Conservation (phyloP, 257 asterid species). For the Petunia secreta region DNA sequence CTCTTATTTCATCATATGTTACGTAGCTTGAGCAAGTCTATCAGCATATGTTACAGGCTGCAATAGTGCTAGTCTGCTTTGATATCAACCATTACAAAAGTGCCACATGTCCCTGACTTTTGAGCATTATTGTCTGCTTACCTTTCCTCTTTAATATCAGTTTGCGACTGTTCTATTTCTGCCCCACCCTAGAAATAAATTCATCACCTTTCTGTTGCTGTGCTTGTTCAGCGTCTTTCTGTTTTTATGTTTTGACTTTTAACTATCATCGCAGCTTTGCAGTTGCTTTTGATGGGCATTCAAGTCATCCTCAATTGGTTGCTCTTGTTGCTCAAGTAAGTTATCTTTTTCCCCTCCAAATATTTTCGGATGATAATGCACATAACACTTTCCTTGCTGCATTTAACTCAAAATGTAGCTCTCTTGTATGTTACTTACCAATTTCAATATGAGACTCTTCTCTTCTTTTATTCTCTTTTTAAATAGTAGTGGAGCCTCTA, state of each 20-base stretch:
- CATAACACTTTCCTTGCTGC: neutral
- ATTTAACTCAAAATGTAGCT: neutral
- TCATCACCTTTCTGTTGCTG: neutral
- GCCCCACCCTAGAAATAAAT: neutral
- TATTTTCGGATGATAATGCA: neutral
- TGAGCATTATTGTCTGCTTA: conserved; percentile 14
- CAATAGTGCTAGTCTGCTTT: neutral
- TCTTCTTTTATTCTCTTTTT: neutral
- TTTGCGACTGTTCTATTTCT: neutral
- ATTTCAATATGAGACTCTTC: neutral
- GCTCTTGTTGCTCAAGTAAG: conserved; percentile 97
- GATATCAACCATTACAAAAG: conserved; percentile 17
- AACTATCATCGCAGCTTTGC: conserved; percentile 68
- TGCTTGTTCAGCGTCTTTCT: neutral
- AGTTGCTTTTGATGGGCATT: conserved; percentile 78
- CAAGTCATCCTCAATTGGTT: conserved; percentile 82
- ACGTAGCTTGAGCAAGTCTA: neutral
- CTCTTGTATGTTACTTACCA: neutral
- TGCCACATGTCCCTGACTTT: conserved; percentile 9
- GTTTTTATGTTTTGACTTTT: conserved; percentile 11
- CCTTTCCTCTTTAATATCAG: neutral
- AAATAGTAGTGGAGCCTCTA: conserved; percentile 17
- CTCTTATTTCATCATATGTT: conserved; percentile 15
- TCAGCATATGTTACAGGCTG: conserved; percentile 16
- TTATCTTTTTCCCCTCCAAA: conserved; percentile 13